Conservation (phyloP, 169 alveolate genomes). For the Cryptosporidium ubiquitum region DNA sequence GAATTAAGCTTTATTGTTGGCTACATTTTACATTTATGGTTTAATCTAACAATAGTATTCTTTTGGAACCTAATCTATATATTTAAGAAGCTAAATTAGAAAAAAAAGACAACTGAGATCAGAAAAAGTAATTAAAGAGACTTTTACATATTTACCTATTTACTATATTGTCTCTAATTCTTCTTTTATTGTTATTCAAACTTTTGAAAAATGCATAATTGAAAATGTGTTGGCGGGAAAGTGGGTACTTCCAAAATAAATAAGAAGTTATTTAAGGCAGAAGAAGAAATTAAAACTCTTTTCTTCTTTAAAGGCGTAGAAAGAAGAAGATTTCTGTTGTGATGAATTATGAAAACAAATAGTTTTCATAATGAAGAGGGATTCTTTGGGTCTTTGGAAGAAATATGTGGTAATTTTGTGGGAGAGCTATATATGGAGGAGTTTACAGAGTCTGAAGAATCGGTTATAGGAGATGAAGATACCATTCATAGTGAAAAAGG, state of each 20-base stretch:
- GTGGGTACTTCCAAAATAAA: background rate
- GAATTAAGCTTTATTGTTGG: background rate
- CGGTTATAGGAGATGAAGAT: background rate
- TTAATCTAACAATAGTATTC: background rate
- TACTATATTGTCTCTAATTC: background rate
- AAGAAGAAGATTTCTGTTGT: background rate
- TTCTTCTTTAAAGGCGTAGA: background rate
- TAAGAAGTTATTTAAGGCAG: background rate
- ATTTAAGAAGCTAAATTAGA: background rate
- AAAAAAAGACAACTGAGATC: too few relatives aligned
- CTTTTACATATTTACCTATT: too few relatives aligned
- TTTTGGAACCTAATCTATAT: background rate
- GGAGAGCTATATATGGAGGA: background rate
- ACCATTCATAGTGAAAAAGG: background rate
- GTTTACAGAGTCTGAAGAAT: background rate
- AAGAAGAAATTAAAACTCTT: background rate
- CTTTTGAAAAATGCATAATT: background rate
- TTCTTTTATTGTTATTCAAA: background rate
- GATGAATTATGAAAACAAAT: conserved; percentile 12
- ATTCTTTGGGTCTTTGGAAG: conserved; percentile 1
- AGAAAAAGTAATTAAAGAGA: too few relatives aligned
- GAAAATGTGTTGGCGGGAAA: conserved; percentile 17
- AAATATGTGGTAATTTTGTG: background rate
- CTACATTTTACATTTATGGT: background rate
- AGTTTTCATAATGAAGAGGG: conserved; percentile 14